phyloP scores from a whole-genome alignment of 176 grass and related monocot genomes.

The Oryza meridionalis region DNA sequence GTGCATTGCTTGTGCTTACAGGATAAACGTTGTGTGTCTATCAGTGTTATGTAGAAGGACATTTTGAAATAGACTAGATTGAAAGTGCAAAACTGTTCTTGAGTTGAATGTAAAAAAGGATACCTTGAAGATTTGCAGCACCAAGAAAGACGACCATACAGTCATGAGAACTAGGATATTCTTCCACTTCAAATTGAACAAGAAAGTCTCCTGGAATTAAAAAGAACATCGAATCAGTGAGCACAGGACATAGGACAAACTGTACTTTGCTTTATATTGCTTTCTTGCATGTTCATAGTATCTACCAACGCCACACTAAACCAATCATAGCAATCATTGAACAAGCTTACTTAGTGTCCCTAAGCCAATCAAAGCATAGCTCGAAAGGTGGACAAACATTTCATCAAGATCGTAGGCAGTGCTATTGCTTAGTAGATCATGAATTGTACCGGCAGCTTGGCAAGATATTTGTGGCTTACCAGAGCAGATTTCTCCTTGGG shows the following conservation, averaged over 20 bases:
- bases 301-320: neutral
- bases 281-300: constrained; percentile 31
- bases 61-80: constrained; percentile 12
- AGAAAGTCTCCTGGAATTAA: constrained; percentile 64
- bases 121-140: constrained; percentile 89
- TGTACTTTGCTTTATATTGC: constrained; percentile 13
- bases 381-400: constrained; percentile 32
- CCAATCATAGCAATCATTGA: neutral
- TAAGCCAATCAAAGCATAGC: constrained; percentile 13
- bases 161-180: constrained; percentile 68
- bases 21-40: constrained; percentile 5
- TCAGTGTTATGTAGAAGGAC: neutral
- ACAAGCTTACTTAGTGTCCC: neutral
- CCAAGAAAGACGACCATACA: constrained; percentile 75
- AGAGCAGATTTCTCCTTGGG: constrained; percentile 57
- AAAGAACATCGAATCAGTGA: constrained; percentile 5
- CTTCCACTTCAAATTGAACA: constrained; percentile 90
- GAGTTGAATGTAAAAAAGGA: constrained; percentile 3
- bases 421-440: neutral
- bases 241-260: constrained; percentile 14
- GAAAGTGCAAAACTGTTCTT: neutral
- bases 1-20: neutral
- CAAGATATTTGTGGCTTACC: constrained; percentile 44
- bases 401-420: neutral
- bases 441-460: neutral